Percentiles rank a stretch among this genome's conserved stretches.
Conservation (phyloP, 139 green algal genomes). For the Edaphochlamys debaryana region DNA sequence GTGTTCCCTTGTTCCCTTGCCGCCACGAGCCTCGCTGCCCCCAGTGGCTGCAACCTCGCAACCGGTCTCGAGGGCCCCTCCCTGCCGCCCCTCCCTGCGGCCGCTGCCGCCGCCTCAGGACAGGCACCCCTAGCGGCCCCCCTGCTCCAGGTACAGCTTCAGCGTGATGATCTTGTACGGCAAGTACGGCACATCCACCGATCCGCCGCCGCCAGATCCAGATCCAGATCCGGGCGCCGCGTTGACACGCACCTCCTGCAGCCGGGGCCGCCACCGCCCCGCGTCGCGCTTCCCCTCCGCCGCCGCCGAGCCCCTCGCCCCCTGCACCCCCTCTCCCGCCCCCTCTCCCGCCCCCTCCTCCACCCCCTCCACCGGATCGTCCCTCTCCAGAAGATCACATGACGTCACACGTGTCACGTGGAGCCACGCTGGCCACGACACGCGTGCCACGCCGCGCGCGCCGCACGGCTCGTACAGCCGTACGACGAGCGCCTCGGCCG, state of each 20-base stretch:
- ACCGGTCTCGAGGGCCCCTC: no score
- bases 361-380: neutral
- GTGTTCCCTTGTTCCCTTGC: no score
- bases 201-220: conserved; percentile 6
- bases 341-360: neutral
- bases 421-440: conserved; percentile 14
- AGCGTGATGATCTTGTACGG: conserved; percentile 31
- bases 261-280: no score
- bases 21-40: no score
- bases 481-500: neutral
- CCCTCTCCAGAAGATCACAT: conserved; percentile 40
- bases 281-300: neutral
- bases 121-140: no score
- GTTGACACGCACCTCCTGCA: no score
- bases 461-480: conserved; percentile 54
- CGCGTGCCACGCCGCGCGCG: neutral
- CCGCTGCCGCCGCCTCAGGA: no score
- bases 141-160: conserved; percentile 34
- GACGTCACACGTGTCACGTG: neutral
- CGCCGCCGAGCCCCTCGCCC: neutral
- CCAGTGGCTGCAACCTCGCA: no score
- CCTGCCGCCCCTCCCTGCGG: no score
- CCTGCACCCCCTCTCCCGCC: neutral
- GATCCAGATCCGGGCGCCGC: no score
- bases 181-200: conserved; percentile 24